A percentile compares a stretch with the other conserved stretches of the same genome.
phyloP scores from a whole-genome alignment of 1,284 basidiomycete genomes.

The Cutaneotrichosporon cyanovorans region DNA sequence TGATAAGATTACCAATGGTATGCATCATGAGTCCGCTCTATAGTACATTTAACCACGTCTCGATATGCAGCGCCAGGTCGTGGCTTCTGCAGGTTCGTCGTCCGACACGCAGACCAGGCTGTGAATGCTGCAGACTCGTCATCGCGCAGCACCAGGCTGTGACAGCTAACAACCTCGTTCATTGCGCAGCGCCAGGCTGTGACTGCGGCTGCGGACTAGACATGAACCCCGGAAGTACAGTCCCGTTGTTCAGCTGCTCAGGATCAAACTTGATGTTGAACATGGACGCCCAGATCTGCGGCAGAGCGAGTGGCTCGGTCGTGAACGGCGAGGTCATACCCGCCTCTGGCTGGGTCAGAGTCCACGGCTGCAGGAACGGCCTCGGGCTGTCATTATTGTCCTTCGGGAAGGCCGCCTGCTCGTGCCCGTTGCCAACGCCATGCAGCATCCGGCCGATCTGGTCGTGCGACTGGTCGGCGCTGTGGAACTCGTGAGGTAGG shows the following conservation, averaged over 20 bases:
- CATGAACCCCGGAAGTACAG: too few species aligned
- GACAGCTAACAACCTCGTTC: too few species aligned
- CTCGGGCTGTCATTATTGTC: neutral
- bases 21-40: too few species aligned
- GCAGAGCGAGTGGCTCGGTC: constrained; percentile 23
- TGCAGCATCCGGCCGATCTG: neutral
- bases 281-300: constrained; percentile 40
- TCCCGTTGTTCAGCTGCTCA: neutral
- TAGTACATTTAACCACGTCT: too few species aligned
- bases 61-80: too few species aligned
- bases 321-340: constrained; percentile 5
- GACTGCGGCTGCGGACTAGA: too few species aligned
- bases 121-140: too few species aligned
- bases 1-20: too few species aligned
- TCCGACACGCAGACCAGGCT: too few species aligned
- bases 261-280: constrained; percentile 39
- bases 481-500: constrained; percentile 7
- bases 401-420: neutral
- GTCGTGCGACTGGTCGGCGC: constrained; percentile 6
- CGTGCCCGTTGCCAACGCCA: neutral
- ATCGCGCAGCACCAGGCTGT: too few species aligned
- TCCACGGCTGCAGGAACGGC: constrained; percentile 18
- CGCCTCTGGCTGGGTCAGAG: constrained; percentile 5
- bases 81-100: too few species aligned
- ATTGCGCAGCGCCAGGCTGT: too few species aligned